Percentiles rank a stretch among this genome's conserved stretches.
Evolutionary conservation across 148 eudicot genomes (phyloP).

Genomic region (Arbutus unedo): DNA sequence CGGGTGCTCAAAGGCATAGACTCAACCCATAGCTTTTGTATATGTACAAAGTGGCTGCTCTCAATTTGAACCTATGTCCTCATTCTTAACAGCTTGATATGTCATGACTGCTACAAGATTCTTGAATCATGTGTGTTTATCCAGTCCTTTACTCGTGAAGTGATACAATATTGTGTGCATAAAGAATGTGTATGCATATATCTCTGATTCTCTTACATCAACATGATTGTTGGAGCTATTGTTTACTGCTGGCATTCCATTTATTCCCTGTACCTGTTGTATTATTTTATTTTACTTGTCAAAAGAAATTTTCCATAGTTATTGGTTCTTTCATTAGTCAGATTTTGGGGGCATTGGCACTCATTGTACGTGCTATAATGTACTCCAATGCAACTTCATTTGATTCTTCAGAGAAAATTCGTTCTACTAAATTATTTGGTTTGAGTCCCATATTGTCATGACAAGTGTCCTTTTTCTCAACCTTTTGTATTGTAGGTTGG

Average conservation of each 20-base stretch:
- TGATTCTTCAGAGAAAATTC: background rate
- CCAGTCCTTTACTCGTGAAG: background rate
- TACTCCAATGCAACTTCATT: background rate
- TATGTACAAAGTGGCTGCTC: background rate
- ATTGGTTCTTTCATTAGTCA: background rate
- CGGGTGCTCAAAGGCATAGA: background rate
- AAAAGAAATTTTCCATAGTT: background rate
- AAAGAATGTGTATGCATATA: background rate
- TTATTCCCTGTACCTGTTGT: background rate
- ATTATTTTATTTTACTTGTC: background rate
- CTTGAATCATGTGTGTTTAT: background rate
- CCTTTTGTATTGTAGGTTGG: conserved; percentile 54
- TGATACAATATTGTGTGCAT: background rate
- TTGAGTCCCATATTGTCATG: background rate
- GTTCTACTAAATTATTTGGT: background rate
- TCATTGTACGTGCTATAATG: background rate
- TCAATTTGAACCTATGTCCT: background rate
- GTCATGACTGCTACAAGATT: background rate
- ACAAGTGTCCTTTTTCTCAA: background rate
- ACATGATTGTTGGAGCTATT: background rate
- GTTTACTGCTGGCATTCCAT: background rate
- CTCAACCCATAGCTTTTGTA: background rate
- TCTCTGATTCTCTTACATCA: background rate
- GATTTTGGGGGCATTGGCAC: conserved; percentile 3
- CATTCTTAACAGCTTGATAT: background rate